phyloP scores from a whole-genome alignment of 805 yeast species.

The Vanderwaltozyma polyspora region DNA sequence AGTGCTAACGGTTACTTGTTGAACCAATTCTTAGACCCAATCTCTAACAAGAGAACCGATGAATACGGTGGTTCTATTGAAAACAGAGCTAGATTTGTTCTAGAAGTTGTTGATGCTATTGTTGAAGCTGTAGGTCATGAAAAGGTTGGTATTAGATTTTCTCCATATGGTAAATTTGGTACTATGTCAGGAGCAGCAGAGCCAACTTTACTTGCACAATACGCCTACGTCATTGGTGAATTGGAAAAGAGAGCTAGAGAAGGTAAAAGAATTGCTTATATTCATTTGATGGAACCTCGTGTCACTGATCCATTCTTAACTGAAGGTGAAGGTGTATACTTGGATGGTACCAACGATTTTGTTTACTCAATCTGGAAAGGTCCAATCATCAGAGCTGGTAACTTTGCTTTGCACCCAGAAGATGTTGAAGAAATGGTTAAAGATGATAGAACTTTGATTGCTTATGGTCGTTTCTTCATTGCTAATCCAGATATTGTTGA shows the following conservation, averaged over 20 bases:
- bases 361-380: slow-evolving; percentile 36
- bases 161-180: slow-evolving; percentile 35
- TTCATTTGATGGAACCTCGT: slow-evolving; percentile 40
- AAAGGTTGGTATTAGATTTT: slow-evolving; percentile 36
- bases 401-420: slow-evolving; percentile 20
- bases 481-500: slow-evolving; percentile 46
- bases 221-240: slow-evolving; percentile 31
- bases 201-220: slow-evolving; percentile 30
- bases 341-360: slow-evolving; percentile 28
- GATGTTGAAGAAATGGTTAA: slow-evolving; percentile 22
- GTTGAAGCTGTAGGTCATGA: slow-evolving; percentile 41
- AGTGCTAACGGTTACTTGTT: slow-evolving; percentile 55
- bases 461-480: slow-evolving; percentile 38
- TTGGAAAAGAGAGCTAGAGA: slow-evolving; percentile 29
- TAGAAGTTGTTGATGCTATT: slow-evolving; percentile 42
- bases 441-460: slow-evolving; percentile 35
- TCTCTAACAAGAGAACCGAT: slow-evolving; percentile 36
- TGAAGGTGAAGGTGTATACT: slow-evolving; percentile 22
- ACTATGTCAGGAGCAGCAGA: slow-evolving; percentile 28
- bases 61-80: slow-evolving; percentile 45
- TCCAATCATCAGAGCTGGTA: slow-evolving; percentile 32
- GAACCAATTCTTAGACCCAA: slow-evolving; percentile 41
- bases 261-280: slow-evolving; percentile 31
- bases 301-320: slow-evolving; percentile 20
- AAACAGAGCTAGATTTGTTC: slow-evolving; percentile 34